Conservation (phyloP, 106 monocot genomes). For the Dendrobium catenatum region DNA sequence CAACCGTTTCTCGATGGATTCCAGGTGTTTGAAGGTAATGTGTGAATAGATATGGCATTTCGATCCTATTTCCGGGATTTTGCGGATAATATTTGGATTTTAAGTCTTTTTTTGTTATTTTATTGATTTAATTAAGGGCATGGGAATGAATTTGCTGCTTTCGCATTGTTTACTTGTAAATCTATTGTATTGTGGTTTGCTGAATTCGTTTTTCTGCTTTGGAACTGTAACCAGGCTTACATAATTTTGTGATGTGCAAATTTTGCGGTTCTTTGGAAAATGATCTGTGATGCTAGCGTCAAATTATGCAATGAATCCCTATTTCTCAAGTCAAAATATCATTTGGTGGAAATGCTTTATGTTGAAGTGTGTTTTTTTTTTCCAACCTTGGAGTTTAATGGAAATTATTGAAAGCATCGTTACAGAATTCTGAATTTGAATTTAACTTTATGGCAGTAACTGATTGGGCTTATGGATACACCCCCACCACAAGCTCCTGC, state of each 20-base stretch:
- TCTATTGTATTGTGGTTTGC: neutral
- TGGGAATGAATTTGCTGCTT: neutral
- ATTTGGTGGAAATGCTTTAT: neutral
- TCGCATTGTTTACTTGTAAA: neutral
- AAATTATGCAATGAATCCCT: neutral
- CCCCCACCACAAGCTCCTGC: constrained; percentile 22
- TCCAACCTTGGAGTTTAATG: neutral
- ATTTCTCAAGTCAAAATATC: neutral
- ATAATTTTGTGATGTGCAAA: neutral
- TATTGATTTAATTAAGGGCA: neutral
- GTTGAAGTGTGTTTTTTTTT: neutral
- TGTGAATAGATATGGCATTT: neutral
- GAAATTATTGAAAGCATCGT: neutral
- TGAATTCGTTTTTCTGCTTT: too few relatives aligned
- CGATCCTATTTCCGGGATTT: neutral
- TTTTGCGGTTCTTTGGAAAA: neutral
- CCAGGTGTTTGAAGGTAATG: neutral
- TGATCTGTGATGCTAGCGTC: neutral
- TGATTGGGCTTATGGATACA: constrained; percentile 26
- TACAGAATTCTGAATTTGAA: neutral
- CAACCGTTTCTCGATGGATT: neutral
- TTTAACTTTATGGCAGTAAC: neutral
- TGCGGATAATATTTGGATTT: neutral
- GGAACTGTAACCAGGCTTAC: too few relatives aligned
- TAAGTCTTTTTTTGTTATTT: neutral